These are phyloP conservation scores for Candida sithepensis DNA, from an alignment of 805 yeast species.

Conservation along the genomic window DNA sequence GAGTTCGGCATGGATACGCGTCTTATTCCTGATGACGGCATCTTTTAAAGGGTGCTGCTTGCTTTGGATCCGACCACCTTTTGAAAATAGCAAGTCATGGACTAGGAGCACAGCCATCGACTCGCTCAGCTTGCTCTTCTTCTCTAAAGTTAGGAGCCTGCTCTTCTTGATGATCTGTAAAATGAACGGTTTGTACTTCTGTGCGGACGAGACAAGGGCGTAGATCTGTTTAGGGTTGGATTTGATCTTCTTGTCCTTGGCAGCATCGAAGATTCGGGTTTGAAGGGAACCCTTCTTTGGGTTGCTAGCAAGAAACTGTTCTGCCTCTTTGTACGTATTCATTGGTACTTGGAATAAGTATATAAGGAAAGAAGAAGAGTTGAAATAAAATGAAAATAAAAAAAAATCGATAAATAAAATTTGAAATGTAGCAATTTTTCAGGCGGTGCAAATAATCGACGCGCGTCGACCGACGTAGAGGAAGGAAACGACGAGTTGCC, in stretches of 20 bases:
- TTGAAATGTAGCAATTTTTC: neutral
- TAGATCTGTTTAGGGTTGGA: conserved; percentile 80
- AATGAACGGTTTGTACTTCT: conserved; percentile 66
- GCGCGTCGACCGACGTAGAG: too few relatives aligned
- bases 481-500: too few relatives aligned
- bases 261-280: conserved; percentile 46
- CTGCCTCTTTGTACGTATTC: conserved; percentile 41
- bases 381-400: too few relatives aligned
- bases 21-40: conserved; percentile 70
- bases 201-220: conserved; percentile 78
- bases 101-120: conserved; percentile 60
- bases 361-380: too few relatives aligned
- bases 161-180: conserved; percentile 61
- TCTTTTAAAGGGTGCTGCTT: conserved; percentile 87
- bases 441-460: conserved; percentile 15
- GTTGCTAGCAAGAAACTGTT: conserved; percentile 35
- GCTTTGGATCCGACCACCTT: conserved; percentile 78
- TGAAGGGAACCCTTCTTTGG: conserved; percentile 53
- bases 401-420: too few relatives aligned
- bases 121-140: conserved; percentile 43
- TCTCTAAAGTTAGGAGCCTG: conserved; percentile 55
- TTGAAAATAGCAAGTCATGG: conserved; percentile 76
- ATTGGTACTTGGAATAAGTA: conserved; percentile 19
- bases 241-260: conserved; percentile 44
- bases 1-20: conserved; percentile 78